A percentile compares a stretch with the other conserved stretches of the same genome.
Conservation (phyloP, 441 rosid species). For the Brassica balearica region DNA sequence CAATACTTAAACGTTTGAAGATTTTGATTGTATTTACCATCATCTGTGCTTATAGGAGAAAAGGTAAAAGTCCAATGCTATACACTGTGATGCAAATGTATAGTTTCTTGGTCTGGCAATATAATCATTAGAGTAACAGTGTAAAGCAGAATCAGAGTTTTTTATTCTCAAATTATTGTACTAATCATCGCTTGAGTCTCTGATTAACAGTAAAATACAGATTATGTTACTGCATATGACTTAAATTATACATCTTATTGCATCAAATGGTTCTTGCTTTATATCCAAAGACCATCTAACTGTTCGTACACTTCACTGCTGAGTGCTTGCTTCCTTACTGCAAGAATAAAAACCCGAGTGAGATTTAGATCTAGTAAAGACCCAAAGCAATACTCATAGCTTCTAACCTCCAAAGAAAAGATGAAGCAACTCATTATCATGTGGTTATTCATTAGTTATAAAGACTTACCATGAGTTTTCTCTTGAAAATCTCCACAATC, state of each 20-base stretch:
- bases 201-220: constrained; percentile 7
- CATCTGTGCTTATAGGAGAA: not conserved
- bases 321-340: constrained; percentile 36
- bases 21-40: constrained; percentile 17
- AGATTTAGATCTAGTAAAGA: not conserved
- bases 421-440: not conserved
- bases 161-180: not conserved
- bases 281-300: constrained; percentile 2
- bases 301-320: constrained; percentile 4
- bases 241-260: constrained; percentile 14
- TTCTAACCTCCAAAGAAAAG: no score
- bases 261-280: constrained; percentile 22
- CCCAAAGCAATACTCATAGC: no score
- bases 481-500: constrained; percentile 51
- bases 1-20: not conserved
- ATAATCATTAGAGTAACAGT: not conserved
- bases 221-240: constrained; percentile 8
- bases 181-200: not conserved
- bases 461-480: constrained; percentile 50
- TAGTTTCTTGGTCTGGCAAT: not conserved
- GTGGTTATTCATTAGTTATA: no score
- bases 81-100: not conserved
- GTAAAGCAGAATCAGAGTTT: not conserved
- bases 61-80: not conserved
- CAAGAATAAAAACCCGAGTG: constrained; percentile 14